These are phyloP conservation scores for Globisporangium nagaii DNA, from an alignment of 352 stramenopile genomes.

Conservation along the genomic window DNA sequence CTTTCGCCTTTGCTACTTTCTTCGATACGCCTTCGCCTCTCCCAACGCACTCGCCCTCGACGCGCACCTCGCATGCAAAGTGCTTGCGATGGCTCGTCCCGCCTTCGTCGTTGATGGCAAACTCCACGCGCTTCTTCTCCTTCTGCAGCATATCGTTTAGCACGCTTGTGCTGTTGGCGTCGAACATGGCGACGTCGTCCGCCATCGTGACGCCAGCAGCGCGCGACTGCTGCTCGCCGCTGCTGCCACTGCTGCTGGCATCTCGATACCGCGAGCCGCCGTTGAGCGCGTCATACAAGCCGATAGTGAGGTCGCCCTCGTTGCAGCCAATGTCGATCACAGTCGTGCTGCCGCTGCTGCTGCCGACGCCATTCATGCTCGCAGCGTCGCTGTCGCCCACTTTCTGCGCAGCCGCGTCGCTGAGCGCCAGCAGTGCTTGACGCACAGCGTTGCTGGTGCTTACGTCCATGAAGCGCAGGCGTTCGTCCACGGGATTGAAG, in stretches of 20 bases:
- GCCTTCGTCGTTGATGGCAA: slow-evolving; percentile 48
- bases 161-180: slow-evolving; percentile 47
- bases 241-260: not conserved
- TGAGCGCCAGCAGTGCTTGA: slow-evolving; percentile 26
- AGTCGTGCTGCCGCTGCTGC: slow-evolving; percentile 17
- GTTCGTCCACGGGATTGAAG: slow-evolving; percentile 73
- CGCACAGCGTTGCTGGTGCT: slow-evolving; percentile 33
- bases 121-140: slow-evolving; percentile 54
- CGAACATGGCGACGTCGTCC: slow-evolving; percentile 38
- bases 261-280: slow-evolving; percentile 6
- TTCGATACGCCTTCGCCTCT: slow-evolving; percentile 67
- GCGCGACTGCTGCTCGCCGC: not conserved
- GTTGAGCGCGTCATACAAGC: slow-evolving; percentile 56
- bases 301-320: slow-evolving; percentile 75
- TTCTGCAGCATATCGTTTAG: slow-evolving; percentile 72
- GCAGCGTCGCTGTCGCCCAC: not conserved
- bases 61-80: slow-evolving; percentile 54
- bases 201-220: not conserved
- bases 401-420: not conserved
- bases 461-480: slow-evolving; percentile 67
- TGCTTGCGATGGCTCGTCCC: slow-evolving; percentile 49
- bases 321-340: slow-evolving; percentile 82
- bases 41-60: slow-evolving; percentile 43
- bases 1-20: slow-evolving; percentile 78
- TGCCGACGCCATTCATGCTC: slow-evolving; percentile 8